phyloP scores from a whole-genome alignment of 805 yeast species.

The Candida chilensis region DNA sequence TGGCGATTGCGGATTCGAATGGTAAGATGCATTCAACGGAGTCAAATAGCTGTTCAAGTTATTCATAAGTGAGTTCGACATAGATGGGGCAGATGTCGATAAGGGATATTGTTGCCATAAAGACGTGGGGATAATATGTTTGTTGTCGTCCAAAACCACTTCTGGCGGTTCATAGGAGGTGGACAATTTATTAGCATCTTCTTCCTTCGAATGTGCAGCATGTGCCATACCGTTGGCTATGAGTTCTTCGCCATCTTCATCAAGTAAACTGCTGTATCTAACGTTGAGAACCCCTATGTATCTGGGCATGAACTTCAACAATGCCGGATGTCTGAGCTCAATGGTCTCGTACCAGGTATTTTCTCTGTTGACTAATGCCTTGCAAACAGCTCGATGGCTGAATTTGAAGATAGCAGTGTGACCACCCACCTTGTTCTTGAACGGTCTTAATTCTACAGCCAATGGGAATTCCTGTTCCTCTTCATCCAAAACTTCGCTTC shows the following conservation, averaged over 20 bases:
- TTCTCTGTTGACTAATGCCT: slow-evolving; percentile 84
- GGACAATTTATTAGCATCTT: slow-evolving; percentile 14
- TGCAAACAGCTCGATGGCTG: slow-evolving; percentile 87
- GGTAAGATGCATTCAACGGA: slow-evolving; percentile 2
- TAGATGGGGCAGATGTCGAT: slow-evolving; percentile 30
- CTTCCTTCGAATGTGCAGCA: slow-evolving; percentile 4
- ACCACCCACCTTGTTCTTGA: slow-evolving; percentile 93
- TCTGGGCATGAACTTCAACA: slow-evolving; percentile 81
- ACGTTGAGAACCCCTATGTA: slow-evolving; percentile 94
- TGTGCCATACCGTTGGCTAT: not conserved
- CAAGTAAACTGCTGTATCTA: slow-evolving; percentile 51
- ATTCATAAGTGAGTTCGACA: slow-evolving; percentile 19
- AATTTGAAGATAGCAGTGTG: slow-evolving; percentile 95
- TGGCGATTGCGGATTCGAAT: slow-evolving; percentile 3
- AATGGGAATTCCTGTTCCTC: slow-evolving; percentile 43
- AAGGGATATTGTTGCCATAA: slow-evolving; percentile 56
- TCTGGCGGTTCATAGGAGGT: too few species aligned
- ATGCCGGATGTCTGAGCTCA: slow-evolving; percentile 67
- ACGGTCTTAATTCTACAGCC: slow-evolving; percentile 86
- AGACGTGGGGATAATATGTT: slow-evolving; percentile 83
- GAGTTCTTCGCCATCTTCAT: slow-evolving; percentile 10
- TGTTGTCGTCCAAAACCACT: slow-evolving; percentile 86
- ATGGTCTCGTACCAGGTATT: slow-evolving; percentile 87
- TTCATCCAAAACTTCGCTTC: slow-evolving; percentile 10
- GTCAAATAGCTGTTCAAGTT: slow-evolving; percentile 2